Base-by-base conservation (phyloP, 83 land plant species). In the Diphasiastrum complanatum region DNA sequence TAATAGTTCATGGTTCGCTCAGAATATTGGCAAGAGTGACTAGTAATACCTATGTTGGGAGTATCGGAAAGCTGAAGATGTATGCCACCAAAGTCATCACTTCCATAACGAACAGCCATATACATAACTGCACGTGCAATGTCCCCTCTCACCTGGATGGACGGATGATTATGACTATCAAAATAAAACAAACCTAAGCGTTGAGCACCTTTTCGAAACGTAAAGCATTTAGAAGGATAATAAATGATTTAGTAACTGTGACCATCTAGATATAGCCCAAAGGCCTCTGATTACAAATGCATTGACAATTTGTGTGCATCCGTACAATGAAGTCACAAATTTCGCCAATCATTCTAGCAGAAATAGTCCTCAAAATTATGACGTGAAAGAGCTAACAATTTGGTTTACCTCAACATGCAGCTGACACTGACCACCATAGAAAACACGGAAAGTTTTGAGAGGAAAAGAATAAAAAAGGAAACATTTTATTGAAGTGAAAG, bases 81-180 rank as follows among this genome's bases (percentile, higher is more conserved):
- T 6, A 62, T 51, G 23, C 68, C 78, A 40, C 26, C 25, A 16
- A 76, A 71, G 11, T 74, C 62, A 22, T 70, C 58, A 33, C 62
- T 74, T 34, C 81, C 85, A 63, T 85, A 85, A n/a, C 76, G 63
- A 24, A 85, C 80, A 43, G 89, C 89, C 89, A 82, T 85, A 53
- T 82, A 85, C 73, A 85, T 66, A 31, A 82, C 10, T 18, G 86
- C 72, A 60, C 89, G 81, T 46, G 83, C 89, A 27, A 85, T 71
- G 59, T 85, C 89, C 22, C 89, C 89, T 45, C 89, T 69, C 12
- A 82, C 89, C 86, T 85, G 71, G 14, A 60, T 11, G 11, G 14
- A 14, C 11, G 58, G 16, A 65, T 1, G 25, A 24, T 45, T 19
- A 33, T 18, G 12, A 40, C 43, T n/a, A n/a, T n/a, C n/a, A n/a